Conservation (phyloP, 768 basidiomycete genomes). For the Pleurotus sapidus region DNA sequence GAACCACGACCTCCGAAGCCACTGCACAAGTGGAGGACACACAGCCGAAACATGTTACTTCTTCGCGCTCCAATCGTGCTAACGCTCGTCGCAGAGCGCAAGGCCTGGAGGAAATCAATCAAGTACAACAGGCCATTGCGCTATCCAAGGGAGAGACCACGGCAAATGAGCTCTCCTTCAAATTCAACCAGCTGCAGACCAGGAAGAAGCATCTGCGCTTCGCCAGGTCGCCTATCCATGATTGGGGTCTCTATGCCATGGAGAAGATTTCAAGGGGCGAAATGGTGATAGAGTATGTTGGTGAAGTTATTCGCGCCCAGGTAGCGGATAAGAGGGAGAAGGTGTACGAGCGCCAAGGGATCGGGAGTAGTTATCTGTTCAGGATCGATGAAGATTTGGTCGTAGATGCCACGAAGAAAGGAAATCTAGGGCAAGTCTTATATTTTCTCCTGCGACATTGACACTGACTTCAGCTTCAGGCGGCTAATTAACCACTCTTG, state of each 20-base stretch:
- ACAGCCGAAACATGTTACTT: conserved; percentile 56
- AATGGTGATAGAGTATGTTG: conserved; percentile 99
- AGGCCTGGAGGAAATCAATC: conserved; percentile 93
- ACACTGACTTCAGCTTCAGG: conserved; percentile 36
- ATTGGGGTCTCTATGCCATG: conserved; percentile 98
- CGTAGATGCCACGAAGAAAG: conserved; percentile 99
- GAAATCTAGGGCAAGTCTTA: conserved; percentile 86
- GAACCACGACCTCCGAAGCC: conserved; percentile 42
- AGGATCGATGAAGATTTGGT: conserved; percentile 97
- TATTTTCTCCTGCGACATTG: conserved; percentile 12
- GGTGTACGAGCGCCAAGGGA: conserved; percentile 94
- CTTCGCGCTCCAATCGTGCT: conserved; percentile 88
- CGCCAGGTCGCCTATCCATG: conserved; percentile 92
- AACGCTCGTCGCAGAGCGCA: conserved; percentile 89
- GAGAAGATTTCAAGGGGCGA: conserved; percentile 91
- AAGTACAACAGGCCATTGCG: conserved; percentile 78
- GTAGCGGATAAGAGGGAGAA: conserved; percentile 98
- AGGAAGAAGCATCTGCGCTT: conserved; percentile 98
- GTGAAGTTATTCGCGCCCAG: conserved; percentile 92
- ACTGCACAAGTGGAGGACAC: conserved; percentile 45
- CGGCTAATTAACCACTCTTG: conserved; percentile 99
- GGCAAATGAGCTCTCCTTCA: conserved; percentile 74
- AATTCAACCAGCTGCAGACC: conserved; percentile 98
- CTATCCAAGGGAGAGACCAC: conserved; percentile 74
- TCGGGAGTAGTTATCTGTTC: conserved; percentile 97